A percentile compares a stretch with the other conserved stretches of the same genome.
phyloP scores from a whole-genome alignment of 805 yeast genomes.

The Babjeviella inositovora region DNA sequence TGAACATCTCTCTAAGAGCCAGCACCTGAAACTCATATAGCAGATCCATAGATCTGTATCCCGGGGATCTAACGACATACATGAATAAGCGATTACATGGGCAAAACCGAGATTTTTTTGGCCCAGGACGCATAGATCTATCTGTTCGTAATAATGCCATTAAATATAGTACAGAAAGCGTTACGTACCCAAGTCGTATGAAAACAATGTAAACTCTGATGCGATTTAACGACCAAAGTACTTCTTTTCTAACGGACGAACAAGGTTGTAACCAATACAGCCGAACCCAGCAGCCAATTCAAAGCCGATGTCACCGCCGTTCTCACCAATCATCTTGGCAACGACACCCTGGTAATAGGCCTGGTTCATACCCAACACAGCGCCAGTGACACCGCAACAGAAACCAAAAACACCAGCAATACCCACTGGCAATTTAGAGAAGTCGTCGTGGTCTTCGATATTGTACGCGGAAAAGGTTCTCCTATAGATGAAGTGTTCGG shows the following conservation, averaged over 20 bases:
- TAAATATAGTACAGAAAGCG: no score
- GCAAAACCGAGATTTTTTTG: no score
- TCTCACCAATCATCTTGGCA: constrained; percentile 40
- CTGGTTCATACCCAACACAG: constrained; percentile 77
- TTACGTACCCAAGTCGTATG: no score
- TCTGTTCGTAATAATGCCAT: no score
- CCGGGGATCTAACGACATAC: no score
- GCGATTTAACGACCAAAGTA: constrained; percentile 40
- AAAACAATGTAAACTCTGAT: no score
- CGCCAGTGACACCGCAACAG: constrained; percentile 76
- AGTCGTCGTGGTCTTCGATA: constrained; percentile 42
- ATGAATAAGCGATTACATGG: no score
- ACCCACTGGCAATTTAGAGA: constrained; percentile 53
- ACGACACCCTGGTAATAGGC: constrained; percentile 69
- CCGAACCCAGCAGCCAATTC: constrained; percentile 60
- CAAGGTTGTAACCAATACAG: constrained; percentile 37
- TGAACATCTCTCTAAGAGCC: no score
- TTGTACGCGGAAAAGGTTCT: constrained; percentile 42
- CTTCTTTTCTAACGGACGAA: constrained; percentile 53
- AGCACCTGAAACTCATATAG: no score
- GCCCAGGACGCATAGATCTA: no score
- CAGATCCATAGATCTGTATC: no score
- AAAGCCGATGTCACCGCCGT: constrained; percentile 81
- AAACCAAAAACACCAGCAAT: constrained; percentile 65
- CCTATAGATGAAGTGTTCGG: constrained; percentile 75